Evolutionary conservation across 257 asterid species (phyloP).

Genomic region (Solanum dulcamara): DNA sequence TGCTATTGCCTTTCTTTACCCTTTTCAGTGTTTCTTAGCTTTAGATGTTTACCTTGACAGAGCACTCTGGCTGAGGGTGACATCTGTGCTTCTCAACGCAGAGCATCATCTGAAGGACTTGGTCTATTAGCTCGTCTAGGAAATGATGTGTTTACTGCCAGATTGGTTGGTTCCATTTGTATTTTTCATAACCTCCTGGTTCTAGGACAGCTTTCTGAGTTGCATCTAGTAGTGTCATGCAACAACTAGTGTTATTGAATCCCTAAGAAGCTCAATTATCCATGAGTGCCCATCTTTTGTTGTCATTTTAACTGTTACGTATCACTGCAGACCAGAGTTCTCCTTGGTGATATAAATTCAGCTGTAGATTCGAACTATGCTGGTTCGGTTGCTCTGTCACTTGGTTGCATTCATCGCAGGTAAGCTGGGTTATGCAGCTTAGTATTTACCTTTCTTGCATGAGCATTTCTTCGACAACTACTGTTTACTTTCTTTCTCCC

Average conservation of each 20-base stretch:
- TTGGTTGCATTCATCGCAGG: constrained; percentile 98
- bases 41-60: constrained; percentile 39
- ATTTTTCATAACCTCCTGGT: not conserved
- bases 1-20: not conserved
- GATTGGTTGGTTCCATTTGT: constrained; percentile 58
- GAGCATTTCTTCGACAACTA: not conserved
- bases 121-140: constrained; percentile 97
- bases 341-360: constrained; percentile 60
- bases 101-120: constrained; percentile 98
- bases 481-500: not conserved
- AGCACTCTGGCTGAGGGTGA: constrained; percentile 89
- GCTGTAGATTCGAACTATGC: constrained; percentile 55
- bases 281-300: not conserved
- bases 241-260: not conserved
- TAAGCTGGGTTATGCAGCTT: constrained; percentile 17
- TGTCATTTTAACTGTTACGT: constrained; percentile 12
- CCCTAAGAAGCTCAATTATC: not conserved
- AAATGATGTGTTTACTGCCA: constrained; percentile 86
- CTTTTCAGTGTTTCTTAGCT: not conserved
- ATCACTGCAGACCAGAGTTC: constrained; percentile 66
- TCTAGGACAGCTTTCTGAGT: not conserved
- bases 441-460: not conserved
- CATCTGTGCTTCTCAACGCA: constrained; percentile 87
- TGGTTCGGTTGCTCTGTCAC: constrained; percentile 87
- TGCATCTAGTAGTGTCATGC: not conserved